A percentile compares a stretch with the other conserved stretches of the same genome.
phyloP scores from a whole-genome alignment of 305 asterid genomes.

The Fraxinus greggii region DNA sequence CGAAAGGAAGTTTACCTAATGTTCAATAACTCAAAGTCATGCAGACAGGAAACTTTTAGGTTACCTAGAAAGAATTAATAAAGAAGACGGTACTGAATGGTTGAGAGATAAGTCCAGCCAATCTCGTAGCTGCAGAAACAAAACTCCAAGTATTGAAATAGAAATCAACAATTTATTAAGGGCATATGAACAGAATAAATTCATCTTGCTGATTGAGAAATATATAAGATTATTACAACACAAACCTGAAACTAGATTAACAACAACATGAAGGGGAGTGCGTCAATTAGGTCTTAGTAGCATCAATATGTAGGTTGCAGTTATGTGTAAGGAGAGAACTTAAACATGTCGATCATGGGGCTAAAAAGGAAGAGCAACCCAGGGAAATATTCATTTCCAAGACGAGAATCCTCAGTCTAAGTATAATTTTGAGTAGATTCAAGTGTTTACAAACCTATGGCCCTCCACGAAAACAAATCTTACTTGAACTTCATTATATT shows the following conservation, averaged over 20 bases:
- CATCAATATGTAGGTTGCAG: slow-evolving; percentile 1
- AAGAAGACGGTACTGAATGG: slow-evolving; percentile 88
- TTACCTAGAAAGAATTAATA: slow-evolving; percentile 90
- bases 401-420: slow-evolving; percentile 10
- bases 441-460: neutral
- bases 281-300: neutral
- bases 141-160: slow-evolving; percentile 10
- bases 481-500: neutral
- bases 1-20: slow-evolving; percentile 15
- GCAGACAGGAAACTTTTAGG: slow-evolving; percentile 18
- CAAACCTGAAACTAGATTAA: slow-evolving; percentile 3
- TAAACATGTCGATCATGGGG: slow-evolving; percentile 2
- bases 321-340: slow-evolving; percentile 1
- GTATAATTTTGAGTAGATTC: neutral
- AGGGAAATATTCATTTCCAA: slow-evolving; percentile 10
- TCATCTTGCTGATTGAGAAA: slow-evolving; percentile 20
- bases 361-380: slow-evolving; percentile 12
- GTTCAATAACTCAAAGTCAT: slow-evolving; percentile 25
- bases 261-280: slow-evolving; percentile 16
- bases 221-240: slow-evolving; percentile 1
- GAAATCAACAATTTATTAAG: slow-evolving; percentile 13
- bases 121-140: slow-evolving; percentile 71
- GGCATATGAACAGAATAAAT: neutral
- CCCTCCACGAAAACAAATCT: neutral
- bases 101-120: slow-evolving; percentile 97